Percentiles rank a stretch among this genome's conserved stretches.
These are phyloP conservation scores for Dunaliella salina DNA, from an alignment of 163 green algal genomes.

Conservation along the genomic window DNA sequence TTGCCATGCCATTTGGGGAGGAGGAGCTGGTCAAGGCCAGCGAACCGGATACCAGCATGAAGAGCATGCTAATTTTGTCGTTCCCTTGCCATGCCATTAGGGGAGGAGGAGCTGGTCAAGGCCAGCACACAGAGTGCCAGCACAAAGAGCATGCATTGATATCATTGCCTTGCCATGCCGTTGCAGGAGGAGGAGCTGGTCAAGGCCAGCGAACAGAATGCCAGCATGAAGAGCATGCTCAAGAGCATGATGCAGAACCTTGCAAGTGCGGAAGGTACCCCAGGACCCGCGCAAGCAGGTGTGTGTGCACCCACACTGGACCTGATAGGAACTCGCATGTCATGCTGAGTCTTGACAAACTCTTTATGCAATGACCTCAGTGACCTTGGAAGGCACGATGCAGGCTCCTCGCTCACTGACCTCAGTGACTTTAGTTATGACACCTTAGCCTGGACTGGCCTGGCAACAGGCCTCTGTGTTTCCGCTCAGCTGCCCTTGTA, in stretches of 20 bases:
- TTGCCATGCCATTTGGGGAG: background rate
- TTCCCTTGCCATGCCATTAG: background rate
- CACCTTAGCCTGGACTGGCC: too few relatives aligned
- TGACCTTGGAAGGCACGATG: too few relatives aligned
- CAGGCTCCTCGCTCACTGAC: too few relatives aligned
- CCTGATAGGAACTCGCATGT: too few relatives aligned
- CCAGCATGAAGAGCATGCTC: conserved; percentile 10
- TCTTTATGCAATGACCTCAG: too few relatives aligned
- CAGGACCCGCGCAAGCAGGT: background rate
- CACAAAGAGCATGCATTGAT: conserved; percentile 8
- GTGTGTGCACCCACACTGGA: too few relatives aligned
- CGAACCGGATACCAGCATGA: background rate
- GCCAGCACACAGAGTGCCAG: background rate
- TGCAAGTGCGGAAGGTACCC: background rate
- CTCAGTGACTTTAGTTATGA: too few relatives aligned
- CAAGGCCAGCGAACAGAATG: background rate
- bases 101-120: background rate
- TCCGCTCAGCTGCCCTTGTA: too few relatives aligned
- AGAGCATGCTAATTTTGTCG: conserved; percentile 12
- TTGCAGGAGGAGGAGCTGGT: background rate
- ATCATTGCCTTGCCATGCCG: too few relatives aligned
- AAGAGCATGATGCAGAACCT: conserved; percentile 3
- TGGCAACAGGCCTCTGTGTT: too few relatives aligned
- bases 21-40: background rate
- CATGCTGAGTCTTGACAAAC: too few relatives aligned